A percentile compares a stretch with the other conserved stretches of the same genome.
Conservation (phyloP, 2,329 filamentous ascomycete species). For the Aspergillus bombycis region DNA sequence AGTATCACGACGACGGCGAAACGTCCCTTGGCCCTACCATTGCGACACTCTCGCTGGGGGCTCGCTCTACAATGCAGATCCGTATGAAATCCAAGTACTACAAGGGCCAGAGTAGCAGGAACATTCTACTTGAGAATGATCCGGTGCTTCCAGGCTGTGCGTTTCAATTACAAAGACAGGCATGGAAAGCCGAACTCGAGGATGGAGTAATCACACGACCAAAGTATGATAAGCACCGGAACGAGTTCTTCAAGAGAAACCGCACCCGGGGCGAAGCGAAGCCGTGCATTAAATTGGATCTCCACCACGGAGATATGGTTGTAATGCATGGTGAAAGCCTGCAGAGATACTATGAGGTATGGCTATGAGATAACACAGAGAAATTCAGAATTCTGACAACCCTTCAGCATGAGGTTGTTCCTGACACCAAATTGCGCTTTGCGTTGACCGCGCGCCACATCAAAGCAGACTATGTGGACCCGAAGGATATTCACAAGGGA, state of each 20-base stretch:
- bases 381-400: background rate
- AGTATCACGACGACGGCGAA: conserved; percentile 65
- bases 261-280: conserved; percentile 28
- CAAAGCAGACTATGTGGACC: conserved; percentile 27
- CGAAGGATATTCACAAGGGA: conserved; percentile 31
- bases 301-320: conserved; percentile 61
- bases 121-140: conserved; percentile 29
- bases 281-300: conserved; percentile 46
- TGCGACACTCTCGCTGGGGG: conserved; percentile 58
- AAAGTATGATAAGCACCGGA: conserved; percentile 27
- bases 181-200: conserved; percentile 26
- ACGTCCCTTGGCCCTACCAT: conserved; percentile 58
- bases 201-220: conserved; percentile 21
- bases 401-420: conserved; percentile 35
- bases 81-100: conserved; percentile 59
- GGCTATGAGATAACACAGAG: background rate
- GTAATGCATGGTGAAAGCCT: conserved; percentile 60
- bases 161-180: conserved; percentile 25
- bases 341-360: conserved; percentile 59
- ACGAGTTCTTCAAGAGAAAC: conserved; percentile 30
- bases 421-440: conserved; percentile 37
- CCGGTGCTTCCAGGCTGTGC: conserved; percentile 37
- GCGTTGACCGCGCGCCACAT: conserved; percentile 42
- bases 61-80: conserved; percentile 55
- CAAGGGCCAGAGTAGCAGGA: conserved; percentile 28